Conservation (phyloP, 257 asterid species). For the Solanum lycopersicoides region DNA sequence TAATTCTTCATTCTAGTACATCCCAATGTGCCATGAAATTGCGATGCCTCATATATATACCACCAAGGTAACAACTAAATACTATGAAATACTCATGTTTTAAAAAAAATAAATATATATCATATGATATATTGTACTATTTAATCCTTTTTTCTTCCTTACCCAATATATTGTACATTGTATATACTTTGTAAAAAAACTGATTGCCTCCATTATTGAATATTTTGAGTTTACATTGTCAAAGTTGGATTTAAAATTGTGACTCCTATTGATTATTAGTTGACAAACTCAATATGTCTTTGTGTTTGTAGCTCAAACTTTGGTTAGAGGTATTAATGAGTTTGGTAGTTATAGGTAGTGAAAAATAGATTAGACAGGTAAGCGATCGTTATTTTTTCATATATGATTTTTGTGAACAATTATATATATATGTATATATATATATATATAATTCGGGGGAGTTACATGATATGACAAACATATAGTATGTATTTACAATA, state of each 20-base stretch:
- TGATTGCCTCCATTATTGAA: neutral
- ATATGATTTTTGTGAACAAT: too few species aligned
- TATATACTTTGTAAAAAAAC: neutral
- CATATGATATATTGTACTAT: neutral
- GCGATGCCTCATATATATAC: neutral
- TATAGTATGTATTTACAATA: too few species aligned
- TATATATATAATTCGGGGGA: too few species aligned
- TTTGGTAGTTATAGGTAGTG: too few species aligned
- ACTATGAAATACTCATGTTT: too few species aligned
- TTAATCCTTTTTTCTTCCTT: neutral
- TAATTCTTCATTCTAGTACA: neutral
- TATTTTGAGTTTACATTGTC: neutral
- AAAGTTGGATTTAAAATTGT: neutral
- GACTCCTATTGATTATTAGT: neutral
- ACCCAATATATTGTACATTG: neutral
- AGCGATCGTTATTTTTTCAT: too few species aligned
- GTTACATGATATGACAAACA: too few species aligned
- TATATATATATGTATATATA: too few species aligned
- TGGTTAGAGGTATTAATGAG: neutral
- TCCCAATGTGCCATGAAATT: neutral
- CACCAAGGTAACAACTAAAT: neutral
- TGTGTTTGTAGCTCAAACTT: neutral
- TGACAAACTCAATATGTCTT: neutral
- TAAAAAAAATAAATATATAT: too few species aligned
- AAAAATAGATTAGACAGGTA: too few species aligned